Evolutionary conservation across 805 yeast genomes (phyloP), one percentile per base, ranked within the genome.

Genomic region (Blastobotrys peoriensis): DNA sequence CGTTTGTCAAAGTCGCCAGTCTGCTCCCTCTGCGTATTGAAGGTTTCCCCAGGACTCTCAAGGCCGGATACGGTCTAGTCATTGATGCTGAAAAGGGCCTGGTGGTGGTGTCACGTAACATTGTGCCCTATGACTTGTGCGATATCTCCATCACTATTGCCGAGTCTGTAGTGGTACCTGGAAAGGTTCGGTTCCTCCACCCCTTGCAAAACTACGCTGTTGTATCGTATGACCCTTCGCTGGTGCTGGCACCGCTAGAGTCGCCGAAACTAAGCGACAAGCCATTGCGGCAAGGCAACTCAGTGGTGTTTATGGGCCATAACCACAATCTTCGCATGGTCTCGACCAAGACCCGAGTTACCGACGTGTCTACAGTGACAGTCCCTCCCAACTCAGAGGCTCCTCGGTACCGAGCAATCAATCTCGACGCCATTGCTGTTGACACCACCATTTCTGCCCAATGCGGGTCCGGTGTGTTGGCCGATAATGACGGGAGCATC

Each of bases 191-290:
- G 18, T 89, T 87, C 55, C 67, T 86, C 57, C 96, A 88, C 60
- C 96, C 97, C 27, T 78, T 86, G 30, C 86, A 83, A 54, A 88
- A 88, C 54, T 88, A 83, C 62, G 88, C 94, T 1, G 77, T 88
- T 45, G 70, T 89, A 20, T 77, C 85, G 60, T 89, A 86, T 61
- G 95, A 89, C 59, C 87, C 96, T 5, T 56, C 69, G 3, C 65
- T 86, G 41, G 82, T 89, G 13, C 61, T 74, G 18, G 89, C 95
- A 2, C 83, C 83, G 35, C 76, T 86, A 5, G 65, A 68, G 37
- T 75, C 94, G 1, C 93, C 95, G 3, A 69, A 69, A 44, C 75
- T 86, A 51, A 68, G 82, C 38, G 53, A 64, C 4, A 60, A 53
- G 4, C 80, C 83, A 21, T 16, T 35, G 15, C 33, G 30, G 27